Conservation (phyloP, 1,139 yeast species). For the Geotrichum aggregatum region DNA sequence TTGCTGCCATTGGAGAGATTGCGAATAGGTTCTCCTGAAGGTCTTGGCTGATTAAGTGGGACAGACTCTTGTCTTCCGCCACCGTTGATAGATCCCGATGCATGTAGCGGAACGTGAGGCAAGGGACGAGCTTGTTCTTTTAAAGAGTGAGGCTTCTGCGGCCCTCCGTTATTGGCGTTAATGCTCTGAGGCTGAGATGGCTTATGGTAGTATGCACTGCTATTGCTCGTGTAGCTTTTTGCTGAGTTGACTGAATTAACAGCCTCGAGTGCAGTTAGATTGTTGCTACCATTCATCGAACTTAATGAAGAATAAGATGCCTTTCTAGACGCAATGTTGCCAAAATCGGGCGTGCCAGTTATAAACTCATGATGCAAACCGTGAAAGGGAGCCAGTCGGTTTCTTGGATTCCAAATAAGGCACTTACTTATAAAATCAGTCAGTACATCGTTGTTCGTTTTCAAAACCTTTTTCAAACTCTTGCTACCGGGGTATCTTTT, state of each 20-base stretch:
- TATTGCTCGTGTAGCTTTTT: neutral
- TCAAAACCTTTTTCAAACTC: slow-evolving; percentile 31
- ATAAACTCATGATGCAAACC: slow-evolving; percentile 47
- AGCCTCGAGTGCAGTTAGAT: slow-evolving; percentile 70
- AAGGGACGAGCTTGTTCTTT: neutral
- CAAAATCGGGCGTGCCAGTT: slow-evolving; percentile 26
- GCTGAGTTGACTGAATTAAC: neutral
- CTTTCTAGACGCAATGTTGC: slow-evolving; percentile 3
- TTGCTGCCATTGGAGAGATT: neutral
- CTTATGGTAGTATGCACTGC: neutral
- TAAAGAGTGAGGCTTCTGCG: neutral
- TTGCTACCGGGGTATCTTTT: slow-evolving; percentile 37
- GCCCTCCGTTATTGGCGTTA: neutral
- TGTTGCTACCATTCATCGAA: slow-evolving; percentile 98
- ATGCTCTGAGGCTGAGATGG: neutral
- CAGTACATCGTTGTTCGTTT: slow-evolving; percentile 36
- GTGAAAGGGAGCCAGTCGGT: slow-evolving; percentile 44
- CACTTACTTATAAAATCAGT: slow-evolving; percentile 39
- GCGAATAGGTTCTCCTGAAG: neutral
- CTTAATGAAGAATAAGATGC: slow-evolving; percentile 66
- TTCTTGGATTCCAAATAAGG: slow-evolving; percentile 55
- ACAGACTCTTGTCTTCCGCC: neutral
- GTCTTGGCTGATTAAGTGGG: neutral
- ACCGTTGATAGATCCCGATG: no score
- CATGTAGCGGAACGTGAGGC: no score